Evolutionary conservation across 140 eudicot species (phyloP).

Genomic region (Cichorium intybus): DNA sequence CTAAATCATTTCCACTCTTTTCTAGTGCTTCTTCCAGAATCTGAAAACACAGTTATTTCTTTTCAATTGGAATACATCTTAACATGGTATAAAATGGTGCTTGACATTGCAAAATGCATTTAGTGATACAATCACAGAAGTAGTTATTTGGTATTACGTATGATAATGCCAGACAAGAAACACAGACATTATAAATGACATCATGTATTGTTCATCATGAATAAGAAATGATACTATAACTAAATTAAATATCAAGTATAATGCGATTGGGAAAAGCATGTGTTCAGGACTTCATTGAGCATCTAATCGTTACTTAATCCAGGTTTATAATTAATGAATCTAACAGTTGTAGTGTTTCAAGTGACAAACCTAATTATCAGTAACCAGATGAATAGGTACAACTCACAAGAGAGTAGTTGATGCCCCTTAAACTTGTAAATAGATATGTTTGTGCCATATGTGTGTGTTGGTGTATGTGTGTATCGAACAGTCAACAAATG

Average conservation of each 20-base stretch:
- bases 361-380: conserved; percentile 4
- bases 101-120: background rate
- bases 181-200: background rate
- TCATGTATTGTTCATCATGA: conserved; percentile 3
- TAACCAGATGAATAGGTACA: background rate
- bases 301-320: background rate
- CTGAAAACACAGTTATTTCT: conserved; percentile 29
- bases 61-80: background rate
- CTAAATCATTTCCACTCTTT: conserved; percentile 65
- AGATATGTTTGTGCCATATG: background rate
- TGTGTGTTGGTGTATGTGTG: background rate
- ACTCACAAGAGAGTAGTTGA: background rate
- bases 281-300: background rate
- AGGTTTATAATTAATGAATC: background rate
- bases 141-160: background rate
- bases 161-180: background rate
- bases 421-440: background rate
- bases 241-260: conserved; percentile 6
- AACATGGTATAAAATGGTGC: background rate
- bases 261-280: background rate
- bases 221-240: background rate
- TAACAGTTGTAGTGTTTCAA: background rate
- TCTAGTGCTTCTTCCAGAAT: conserved; percentile 63
- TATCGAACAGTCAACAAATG: background rate
- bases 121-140: background rate